phyloP scores from a whole-genome alignment of 129 eudicot species.

The Oenanthe sinensis region DNA sequence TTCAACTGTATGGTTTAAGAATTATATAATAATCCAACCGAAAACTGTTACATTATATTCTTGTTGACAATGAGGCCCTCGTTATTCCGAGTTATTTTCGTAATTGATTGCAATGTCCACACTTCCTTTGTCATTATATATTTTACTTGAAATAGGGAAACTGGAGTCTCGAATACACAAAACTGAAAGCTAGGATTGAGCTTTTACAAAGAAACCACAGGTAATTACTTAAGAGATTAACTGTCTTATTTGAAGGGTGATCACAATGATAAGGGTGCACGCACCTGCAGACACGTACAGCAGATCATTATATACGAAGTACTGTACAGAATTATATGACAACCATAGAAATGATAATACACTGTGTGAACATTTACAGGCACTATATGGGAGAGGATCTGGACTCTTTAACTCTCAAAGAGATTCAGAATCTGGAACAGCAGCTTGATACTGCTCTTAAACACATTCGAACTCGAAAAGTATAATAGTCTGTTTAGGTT shows the following conservation, averaged over 20 bases:
- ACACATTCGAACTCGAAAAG: constrained; percentile 69
- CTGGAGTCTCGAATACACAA: constrained; percentile 71
- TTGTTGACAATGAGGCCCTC: background rate
- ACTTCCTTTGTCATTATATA: background rate
- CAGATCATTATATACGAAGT: background rate
- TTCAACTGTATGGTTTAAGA: constrained; percentile 27
- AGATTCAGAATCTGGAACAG: constrained; percentile 78
- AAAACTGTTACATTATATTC: background rate
- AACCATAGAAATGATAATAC: background rate
- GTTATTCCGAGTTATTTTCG: background rate
- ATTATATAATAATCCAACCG: background rate
- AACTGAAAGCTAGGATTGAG: constrained; percentile 82
- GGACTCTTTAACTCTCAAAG: constrained; percentile 71
- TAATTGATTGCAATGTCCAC: background rate
- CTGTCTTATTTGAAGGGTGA: background rate
- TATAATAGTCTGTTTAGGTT: background rate
- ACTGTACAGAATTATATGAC: background rate
- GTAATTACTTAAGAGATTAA: constrained; percentile 15
- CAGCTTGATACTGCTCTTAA: constrained; percentile 85
- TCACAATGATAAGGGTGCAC: background rate
- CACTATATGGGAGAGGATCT: constrained; percentile 88
- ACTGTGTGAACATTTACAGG: constrained; percentile 28
- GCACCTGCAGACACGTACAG: too few relatives aligned
- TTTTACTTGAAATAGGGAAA: constrained; percentile 34
- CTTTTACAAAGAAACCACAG: constrained; percentile 72